Base-by-base conservation (phyloP, 148 eudicot genomes). In the Rhododendron williamsianum region DNA sequence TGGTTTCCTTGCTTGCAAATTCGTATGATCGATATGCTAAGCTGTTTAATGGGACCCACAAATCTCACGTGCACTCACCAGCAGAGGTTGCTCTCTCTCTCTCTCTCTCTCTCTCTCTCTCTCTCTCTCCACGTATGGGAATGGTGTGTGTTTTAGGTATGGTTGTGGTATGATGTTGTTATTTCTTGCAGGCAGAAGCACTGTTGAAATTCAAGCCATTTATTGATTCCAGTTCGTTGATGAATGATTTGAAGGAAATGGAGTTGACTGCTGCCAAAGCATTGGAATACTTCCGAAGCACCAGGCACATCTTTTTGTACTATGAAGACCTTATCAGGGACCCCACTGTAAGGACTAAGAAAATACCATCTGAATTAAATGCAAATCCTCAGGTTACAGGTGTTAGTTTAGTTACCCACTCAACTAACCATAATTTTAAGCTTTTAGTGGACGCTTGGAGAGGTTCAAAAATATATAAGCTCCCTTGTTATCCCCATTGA, bases 1-100 rank as follows among this genome's bases (percentile, higher is more conserved):
- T 92, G 96, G 94, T 97, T 88, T 97, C 99, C n/a, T 82, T 94
- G 46, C 92, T 97, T 65, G 96, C 98, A 71, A 97, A 97, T 87
- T 92, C 98, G 46, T 92, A 89, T 88, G 99, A 97, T 85, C 84
- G 91, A 65, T 81, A 91, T 21, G 96, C 98, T 21, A 95, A 92
- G 89, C 91, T 88, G 65, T 83, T 97, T 73, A 95, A 95, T 54
- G 99, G 99, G 78, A 93, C 94, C 51, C 99, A 97, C 89, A 95
- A 94, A 87, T 90, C 99, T 89, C 99, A 97, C 54, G 98, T 95
- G 83, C 98, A 97, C 91, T 91, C 98, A 19, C 83, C 65, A 33
- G 91, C 91, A 86, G 99, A 96, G 98, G 99, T 96, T 71, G 18
- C 46, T 80, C 45, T 78, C 38, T 30, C 78, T 71, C 69, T 63